A percentile compares a stretch with the other conserved stretches of the same genome.
These are phyloP conservation scores for Ehretia macrophylla DNA, from an alignment of 257 asterid species.

Conservation along the genomic window DNA sequence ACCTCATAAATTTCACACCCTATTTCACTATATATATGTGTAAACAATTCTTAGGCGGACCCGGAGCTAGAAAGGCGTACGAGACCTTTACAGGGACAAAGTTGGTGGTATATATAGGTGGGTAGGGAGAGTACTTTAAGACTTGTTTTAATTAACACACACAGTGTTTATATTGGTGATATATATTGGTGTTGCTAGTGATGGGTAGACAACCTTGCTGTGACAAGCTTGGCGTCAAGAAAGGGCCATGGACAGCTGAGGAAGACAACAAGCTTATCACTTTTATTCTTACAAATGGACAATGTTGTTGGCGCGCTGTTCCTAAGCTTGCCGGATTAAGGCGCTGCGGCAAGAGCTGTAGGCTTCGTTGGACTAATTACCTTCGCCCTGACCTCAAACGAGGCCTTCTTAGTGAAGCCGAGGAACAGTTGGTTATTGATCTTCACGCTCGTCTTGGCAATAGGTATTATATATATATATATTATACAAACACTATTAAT, in stretches of 20 bases:
- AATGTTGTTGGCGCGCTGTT: slow-evolving; percentile 96
- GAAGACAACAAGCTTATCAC: slow-evolving; percentile 83
- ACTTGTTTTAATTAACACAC: no score
- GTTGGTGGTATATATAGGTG: slow-evolving; percentile 63
- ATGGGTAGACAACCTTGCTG: slow-evolving; percentile 98
- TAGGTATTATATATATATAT: slow-evolving; percentile 36
- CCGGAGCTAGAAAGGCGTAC: no score
- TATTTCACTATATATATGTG: slow-evolving; percentile 4
- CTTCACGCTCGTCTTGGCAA: slow-evolving; percentile 91
- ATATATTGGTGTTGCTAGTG: slow-evolving; percentile 54
- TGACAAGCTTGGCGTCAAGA: slow-evolving; percentile 91
- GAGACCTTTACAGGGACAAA: slow-evolving; percentile 13
- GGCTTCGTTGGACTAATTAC: slow-evolving; percentile 91
- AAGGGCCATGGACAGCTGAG: slow-evolving; percentile 97
- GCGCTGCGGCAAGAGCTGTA: slow-evolving; percentile 95
- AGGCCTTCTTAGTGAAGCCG: slow-evolving; percentile 76
- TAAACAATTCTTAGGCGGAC: neutral
- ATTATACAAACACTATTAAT: no score
- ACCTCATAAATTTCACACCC: slow-evolving; percentile 30
- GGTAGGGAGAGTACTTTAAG: slow-evolving; percentile 38
- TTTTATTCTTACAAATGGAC: slow-evolving; percentile 81
- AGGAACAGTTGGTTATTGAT: slow-evolving; percentile 83
- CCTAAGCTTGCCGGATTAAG: slow-evolving; percentile 93
- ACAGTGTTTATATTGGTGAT: no score
- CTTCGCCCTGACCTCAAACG: slow-evolving; percentile 95